phyloP scores from a whole-genome alignment of 23 red algal species.

The Chondrus crispus region DNA sequence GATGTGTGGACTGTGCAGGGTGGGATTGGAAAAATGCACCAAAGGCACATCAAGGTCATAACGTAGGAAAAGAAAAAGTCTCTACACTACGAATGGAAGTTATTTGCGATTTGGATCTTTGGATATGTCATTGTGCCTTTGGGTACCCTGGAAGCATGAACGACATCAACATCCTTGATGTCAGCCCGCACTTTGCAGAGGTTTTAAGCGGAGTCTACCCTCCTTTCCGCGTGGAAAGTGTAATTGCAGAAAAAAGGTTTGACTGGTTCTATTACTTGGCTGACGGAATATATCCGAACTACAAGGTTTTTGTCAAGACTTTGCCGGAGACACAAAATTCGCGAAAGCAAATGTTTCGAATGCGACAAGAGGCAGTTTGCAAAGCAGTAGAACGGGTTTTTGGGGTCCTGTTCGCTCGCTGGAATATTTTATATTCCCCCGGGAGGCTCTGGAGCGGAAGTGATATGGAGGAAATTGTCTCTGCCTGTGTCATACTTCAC shows the following conservation, averaged over 20 bases:
- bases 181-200: not conserved
- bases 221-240: not conserved
- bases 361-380: too few species aligned
- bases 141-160: not conserved
- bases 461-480: not conserved
- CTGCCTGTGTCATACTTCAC: conserved; percentile 6
- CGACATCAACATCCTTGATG: not conserved
- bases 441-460: not conserved
- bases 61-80: not conserved
- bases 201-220: not conserved
- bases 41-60: not conserved
- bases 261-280: conserved; percentile 4
- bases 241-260: too few species aligned
- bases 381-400: not conserved
- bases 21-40: not conserved
- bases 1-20: not conserved
- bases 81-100: not conserved
- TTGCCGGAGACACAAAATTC: not conserved
- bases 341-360: not conserved
- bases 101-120: not conserved
- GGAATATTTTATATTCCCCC: not conserved
- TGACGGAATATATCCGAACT: conserved; percentile 2
- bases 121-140: not conserved
- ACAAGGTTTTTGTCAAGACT: not conserved
- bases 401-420: not conserved